phyloP scores from a whole-genome alignment of 345 rosid species.

The Sisymbrium altissimum region DNA sequence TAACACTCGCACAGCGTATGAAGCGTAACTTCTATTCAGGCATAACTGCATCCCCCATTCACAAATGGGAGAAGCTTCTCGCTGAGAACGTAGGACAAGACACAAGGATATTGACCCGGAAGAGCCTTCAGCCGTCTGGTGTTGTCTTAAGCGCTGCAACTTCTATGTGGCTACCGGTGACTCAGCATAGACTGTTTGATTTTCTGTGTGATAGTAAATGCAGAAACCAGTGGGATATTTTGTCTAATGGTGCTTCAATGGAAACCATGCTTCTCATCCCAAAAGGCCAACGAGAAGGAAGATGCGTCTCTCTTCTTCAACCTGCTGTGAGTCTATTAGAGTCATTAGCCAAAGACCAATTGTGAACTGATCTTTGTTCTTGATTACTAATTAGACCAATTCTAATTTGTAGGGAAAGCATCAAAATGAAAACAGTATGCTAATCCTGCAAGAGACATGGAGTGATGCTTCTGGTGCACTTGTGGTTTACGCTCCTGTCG shows the following conservation, averaged over 20 bases:
- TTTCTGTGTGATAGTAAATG: slow-evolving; percentile 46
- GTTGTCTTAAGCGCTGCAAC: slow-evolving; percentile 55
- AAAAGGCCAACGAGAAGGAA: slow-evolving; percentile 40
- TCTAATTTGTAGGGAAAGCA: slow-evolving; percentile 35
- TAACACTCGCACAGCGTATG: slow-evolving; percentile 61
- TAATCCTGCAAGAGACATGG: slow-evolving; percentile 70
- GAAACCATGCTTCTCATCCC: slow-evolving; percentile 43
- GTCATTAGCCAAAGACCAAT: too few species aligned
- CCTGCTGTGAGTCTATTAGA: slow-evolving; percentile 44
- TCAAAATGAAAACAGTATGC: slow-evolving; percentile 39
- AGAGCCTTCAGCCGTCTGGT: slow-evolving; percentile 46
- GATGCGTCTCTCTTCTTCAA: slow-evolving; percentile 51
- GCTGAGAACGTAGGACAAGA: slow-evolving; percentile 45
- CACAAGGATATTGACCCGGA: slow-evolving; percentile 50
- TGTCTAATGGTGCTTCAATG: slow-evolving; percentile 46
- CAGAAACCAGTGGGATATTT: slow-evolving; percentile 61
- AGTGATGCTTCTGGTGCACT: slow-evolving; percentile 49
- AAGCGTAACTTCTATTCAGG: slow-evolving; percentile 52
- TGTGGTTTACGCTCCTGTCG: slow-evolving; percentile 66
- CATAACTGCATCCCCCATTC: slow-evolving; percentile 41
- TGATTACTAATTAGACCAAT: neutral
- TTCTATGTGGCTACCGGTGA: slow-evolving; percentile 61
- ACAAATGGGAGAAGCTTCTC: slow-evolving; percentile 52
- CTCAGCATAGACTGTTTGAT: slow-evolving; percentile 53
- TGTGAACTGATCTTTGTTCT: neutral